phyloP scores from a whole-genome alignment of 2,329 filamentous ascomycete species.

The Triangularia verruculosa region DNA sequence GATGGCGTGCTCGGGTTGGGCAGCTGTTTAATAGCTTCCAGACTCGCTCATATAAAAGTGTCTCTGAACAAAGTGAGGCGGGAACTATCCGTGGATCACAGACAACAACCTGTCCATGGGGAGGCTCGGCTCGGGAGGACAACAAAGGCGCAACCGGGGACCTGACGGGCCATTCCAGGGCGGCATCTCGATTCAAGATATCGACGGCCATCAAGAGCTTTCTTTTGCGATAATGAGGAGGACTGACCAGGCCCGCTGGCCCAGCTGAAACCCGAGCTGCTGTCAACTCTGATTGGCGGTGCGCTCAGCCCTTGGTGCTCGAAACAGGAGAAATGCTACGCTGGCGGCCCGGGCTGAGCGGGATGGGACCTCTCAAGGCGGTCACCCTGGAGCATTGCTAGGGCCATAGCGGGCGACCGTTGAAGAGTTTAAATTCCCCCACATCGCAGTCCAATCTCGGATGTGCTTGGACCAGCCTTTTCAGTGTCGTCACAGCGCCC shows the following conservation, averaged over 20 bases:
- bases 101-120: no score
- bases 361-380: conserved; percentile 5
- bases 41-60: not conserved
- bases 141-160: not conserved
- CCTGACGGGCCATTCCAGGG: not conserved
- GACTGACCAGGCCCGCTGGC: not conserved
- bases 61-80: not conserved
- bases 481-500: not conserved
- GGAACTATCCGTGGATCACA: not conserved
- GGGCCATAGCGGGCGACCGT: conserved; percentile 6
- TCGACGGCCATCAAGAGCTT: not conserved
- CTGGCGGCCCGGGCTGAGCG: not conserved
- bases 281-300: conserved; percentile 1
- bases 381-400: not conserved
- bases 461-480: not conserved
- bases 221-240: conserved; percentile 7
- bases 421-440: conserved; percentile 11
- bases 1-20: conserved; percentile 2
- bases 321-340: conserved; percentile 8
- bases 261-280: not conserved
- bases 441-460: conserved; percentile 5
- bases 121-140: not conserved
- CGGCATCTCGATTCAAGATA: not conserved
- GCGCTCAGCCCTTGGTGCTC: not conserved
- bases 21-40: not conserved